A percentile compares a stretch with the other conserved stretches of the same genome.
Conservation (phyloP, 768 basidiomycete genomes). For the Lactifluus hygrophoroides region DNA sequence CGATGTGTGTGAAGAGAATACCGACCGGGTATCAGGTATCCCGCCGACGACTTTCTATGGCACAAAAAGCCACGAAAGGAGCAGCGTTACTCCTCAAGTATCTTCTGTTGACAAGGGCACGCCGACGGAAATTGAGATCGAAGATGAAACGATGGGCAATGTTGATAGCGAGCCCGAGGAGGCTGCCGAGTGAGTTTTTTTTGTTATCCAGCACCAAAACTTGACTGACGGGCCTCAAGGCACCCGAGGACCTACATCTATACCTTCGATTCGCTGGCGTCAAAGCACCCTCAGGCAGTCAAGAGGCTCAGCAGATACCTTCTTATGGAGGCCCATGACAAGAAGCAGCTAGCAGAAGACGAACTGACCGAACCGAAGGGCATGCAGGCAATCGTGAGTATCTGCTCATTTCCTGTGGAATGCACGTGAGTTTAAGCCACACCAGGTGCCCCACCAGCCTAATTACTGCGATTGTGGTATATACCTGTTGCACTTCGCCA, state of each 20-base stretch:
- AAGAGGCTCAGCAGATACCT: conserved; percentile 63
- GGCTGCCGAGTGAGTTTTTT: background rate
- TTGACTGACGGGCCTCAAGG: conserved; percentile 30
- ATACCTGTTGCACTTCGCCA: conserved; percentile 81
- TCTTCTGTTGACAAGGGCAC: background rate
- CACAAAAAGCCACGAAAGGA: background rate
- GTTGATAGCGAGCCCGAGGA: conserved; percentile 15
- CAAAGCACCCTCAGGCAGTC: conserved; percentile 55
- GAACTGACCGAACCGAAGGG: conserved; percentile 35
- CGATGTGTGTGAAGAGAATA: background rate
- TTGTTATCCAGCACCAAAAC: background rate
- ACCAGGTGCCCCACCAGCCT: conserved; percentile 77
- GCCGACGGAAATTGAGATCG: conserved; percentile 3
- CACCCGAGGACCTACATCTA: conserved; percentile 53
- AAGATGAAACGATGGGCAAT: conserved; percentile 1
- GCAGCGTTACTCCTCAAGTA: background rate
- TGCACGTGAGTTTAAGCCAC: background rate
- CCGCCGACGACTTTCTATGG: conserved; percentile 8
- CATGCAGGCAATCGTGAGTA: conserved; percentile 44
- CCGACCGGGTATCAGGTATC: background rate
- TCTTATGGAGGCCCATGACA: conserved; percentile 67
- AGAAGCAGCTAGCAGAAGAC: conserved; percentile 29
- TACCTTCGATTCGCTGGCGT: conserved; percentile 83
- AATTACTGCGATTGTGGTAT: conserved; percentile 92
- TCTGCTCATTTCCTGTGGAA: background rate